These are phyloP conservation scores for Aspergillus affinis DNA, from an alignment of 495 filamentous ascomycete genomes.

Conservation along the genomic window DNA sequence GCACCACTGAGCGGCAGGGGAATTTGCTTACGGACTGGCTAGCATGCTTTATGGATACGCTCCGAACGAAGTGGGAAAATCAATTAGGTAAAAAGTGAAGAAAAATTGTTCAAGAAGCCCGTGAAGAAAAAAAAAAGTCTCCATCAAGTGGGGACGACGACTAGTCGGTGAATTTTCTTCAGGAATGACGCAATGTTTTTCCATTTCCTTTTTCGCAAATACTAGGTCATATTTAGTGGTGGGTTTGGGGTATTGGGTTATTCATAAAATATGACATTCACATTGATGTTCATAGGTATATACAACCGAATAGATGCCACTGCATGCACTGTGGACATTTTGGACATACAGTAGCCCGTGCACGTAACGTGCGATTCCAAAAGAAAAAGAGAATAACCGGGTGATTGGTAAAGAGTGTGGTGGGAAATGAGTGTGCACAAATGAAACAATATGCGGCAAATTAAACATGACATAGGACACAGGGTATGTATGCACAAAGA, in stretches of 20 bases:
- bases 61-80: too few species aligned
- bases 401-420: not conserved
- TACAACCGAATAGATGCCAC: not conserved
- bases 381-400: conserved; percentile 1
- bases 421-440: conserved; percentile 5
- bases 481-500: conserved; percentile 22
- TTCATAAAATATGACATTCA: not conserved
- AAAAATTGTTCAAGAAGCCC: too few species aligned
- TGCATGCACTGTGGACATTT: too few species aligned
- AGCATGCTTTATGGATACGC: too few species aligned
- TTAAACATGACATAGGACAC: conserved; percentile 16
- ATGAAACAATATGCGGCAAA: conserved; percentile 9
- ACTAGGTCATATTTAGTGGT: not conserved
- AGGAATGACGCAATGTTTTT: conserved; percentile 6
- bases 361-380: not conserved
- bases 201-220: not conserved
- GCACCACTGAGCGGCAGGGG: not conserved
- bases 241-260: not conserved
- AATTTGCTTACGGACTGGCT: not conserved
- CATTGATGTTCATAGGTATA: not conserved
- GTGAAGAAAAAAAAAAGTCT: not conserved
- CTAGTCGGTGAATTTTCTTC: conserved; percentile 3
- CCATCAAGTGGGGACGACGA: not conserved
- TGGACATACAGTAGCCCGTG: not conserved
- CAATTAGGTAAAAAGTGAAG: too few species aligned